Conservation (phyloP, 352 stramenopile species). For the Proteromonas lacertae region DNA sequence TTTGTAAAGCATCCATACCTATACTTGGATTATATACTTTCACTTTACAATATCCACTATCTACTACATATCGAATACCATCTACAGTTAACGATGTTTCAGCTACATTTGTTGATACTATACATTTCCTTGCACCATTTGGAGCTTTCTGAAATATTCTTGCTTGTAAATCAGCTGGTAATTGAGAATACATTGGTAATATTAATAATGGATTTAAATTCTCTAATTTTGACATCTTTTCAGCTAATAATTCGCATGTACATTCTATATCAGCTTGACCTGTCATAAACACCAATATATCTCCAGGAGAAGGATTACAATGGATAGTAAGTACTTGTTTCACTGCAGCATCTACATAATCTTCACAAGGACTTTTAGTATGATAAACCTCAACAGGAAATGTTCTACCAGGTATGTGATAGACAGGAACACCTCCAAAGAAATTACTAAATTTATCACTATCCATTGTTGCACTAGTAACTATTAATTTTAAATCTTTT, state of each 20-base stretch:
- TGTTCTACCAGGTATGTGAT: conserved; percentile 5
- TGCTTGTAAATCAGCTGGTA: conserved; percentile 71
- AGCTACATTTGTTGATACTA: conserved; percentile 74
- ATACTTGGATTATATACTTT: conserved; percentile 68
- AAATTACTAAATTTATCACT: conserved; percentile 51
- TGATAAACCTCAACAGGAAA: conserved; percentile 3
- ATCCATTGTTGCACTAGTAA: conserved; percentile 91
- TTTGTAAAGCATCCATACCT: conserved; percentile 86
- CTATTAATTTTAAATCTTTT: conserved; percentile 27
- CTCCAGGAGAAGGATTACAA: conserved; percentile 7
- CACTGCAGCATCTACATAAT: conserved; percentile 23
- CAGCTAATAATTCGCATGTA: conserved; percentile 19
- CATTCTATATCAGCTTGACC: conserved; percentile 59
- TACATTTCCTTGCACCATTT: conserved; percentile 26
- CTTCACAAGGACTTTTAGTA: conserved; percentile 19
- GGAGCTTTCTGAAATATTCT: conserved; percentile 38
- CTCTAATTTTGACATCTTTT: conserved; percentile 38
- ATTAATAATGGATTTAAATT: not conserved
- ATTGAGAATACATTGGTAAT: conserved; percentile 60
- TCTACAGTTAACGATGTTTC: conserved; percentile 81
- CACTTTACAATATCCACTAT: conserved; percentile 62
- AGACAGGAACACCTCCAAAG: conserved; percentile 27
- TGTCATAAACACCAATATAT: conserved; percentile 64
- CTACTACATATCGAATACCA: conserved; percentile 52
- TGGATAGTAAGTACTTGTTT: conserved; percentile 51